Percentiles rank a stretch among this genome's conserved stretches.
These are phyloP conservation scores for Penicillium sp. DNA, from an alignment of 2,329 filamentous ascomycete genomes.

Conservation along the genomic window DNA sequence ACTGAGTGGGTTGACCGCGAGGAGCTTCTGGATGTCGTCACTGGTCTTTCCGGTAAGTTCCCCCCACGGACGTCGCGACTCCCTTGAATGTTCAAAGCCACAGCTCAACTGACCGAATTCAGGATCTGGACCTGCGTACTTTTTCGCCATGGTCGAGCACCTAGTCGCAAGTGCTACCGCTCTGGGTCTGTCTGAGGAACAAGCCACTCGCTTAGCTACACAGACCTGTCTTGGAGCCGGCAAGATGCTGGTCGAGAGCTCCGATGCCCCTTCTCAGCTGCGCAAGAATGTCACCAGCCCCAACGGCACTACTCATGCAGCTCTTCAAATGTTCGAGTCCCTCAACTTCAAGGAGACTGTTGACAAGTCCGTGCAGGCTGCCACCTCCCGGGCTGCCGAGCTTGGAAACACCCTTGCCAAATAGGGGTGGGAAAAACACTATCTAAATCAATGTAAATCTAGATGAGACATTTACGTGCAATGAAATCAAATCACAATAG, in stretches of 20 bases:
- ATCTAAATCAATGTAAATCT: neutral
- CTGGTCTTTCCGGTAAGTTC: slow-evolving; percentile 35
- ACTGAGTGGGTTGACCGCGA: slow-evolving; percentile 39
- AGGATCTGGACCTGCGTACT: slow-evolving; percentile 41
- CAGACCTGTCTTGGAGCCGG: slow-evolving; percentile 39
- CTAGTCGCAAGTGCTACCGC: slow-evolving; percentile 34
- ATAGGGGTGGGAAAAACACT: neutral
- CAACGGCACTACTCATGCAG: slow-evolving; percentile 37
- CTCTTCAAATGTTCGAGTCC: slow-evolving; percentile 33
- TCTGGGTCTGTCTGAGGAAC: slow-evolving; percentile 33
- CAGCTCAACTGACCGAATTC: neutral
- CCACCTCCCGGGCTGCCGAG: slow-evolving; percentile 33
- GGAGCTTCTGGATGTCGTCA: slow-evolving; percentile 38
- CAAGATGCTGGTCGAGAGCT: slow-evolving; percentile 35
- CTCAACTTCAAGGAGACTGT: slow-evolving; percentile 32
- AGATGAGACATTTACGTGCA: neutral
- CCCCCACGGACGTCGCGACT: neutral
- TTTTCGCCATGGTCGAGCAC: slow-evolving; percentile 41
- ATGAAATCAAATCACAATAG: neutral
- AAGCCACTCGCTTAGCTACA: slow-evolving; percentile 34
- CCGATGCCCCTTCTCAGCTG: slow-evolving; percentile 32
- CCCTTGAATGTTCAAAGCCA: neutral
- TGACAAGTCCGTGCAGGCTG: slow-evolving; percentile 35
- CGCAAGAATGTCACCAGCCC: slow-evolving; percentile 40
- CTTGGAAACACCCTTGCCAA: slow-evolving; percentile 25